A percentile compares a stretch with the other conserved stretches of the same genome.
Evolutionary conservation across 2,329 filamentous ascomycete species (phyloP).

Genomic region (Exophiala xenobiotica): DNA sequence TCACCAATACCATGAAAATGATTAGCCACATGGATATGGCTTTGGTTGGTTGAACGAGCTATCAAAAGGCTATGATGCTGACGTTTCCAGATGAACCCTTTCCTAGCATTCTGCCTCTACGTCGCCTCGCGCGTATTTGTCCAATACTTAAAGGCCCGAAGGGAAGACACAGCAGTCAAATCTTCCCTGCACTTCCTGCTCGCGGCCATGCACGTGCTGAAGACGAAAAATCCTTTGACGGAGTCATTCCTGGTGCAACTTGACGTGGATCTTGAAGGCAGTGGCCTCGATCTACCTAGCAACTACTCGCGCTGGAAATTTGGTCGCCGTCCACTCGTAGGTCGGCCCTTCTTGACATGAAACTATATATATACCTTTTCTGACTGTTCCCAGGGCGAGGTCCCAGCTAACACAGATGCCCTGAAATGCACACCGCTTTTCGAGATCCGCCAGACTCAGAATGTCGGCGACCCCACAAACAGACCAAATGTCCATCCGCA

Average conservation of each 20-base stretch:
- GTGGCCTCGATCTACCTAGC: slow-evolving; percentile 35
- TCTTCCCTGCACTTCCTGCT: slow-evolving; percentile 88
- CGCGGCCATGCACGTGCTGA: slow-evolving; percentile 84
- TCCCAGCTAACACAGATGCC: slow-evolving; percentile 27
- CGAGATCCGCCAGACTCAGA: slow-evolving; percentile 28
- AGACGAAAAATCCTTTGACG: slow-evolving; percentile 82
- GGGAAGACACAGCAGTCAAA: slow-evolving; percentile 72
- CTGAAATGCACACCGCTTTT: slow-evolving; percentile 28
- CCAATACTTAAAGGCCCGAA: slow-evolving; percentile 92
- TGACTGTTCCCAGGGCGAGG: slow-evolving; percentile 23
- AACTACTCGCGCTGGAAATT: slow-evolving; percentile 24
- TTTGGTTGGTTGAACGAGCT: slow-evolving; percentile 57
- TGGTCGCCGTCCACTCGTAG: slow-evolving; percentile 22
- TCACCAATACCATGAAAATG: slow-evolving; percentile 92
- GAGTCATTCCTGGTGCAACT: slow-evolving; percentile 93
- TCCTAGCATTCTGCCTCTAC: slow-evolving; percentile 92
- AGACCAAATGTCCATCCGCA: not conserved
- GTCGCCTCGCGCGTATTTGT: slow-evolving; percentile 95
- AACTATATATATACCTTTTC: not conserved
- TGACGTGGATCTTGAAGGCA: slow-evolving; percentile 80
- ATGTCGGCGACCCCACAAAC: not conserved
- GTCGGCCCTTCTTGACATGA: too few relatives aligned
- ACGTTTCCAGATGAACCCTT: slow-evolving; percentile 76
- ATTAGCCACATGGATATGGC: slow-evolving; percentile 86
- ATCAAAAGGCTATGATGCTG: not conserved